These are phyloP conservation scores for Eucalyptus polyanthemos DNA, from an alignment of 345 rosid species.

Conservation along the genomic window DNA sequence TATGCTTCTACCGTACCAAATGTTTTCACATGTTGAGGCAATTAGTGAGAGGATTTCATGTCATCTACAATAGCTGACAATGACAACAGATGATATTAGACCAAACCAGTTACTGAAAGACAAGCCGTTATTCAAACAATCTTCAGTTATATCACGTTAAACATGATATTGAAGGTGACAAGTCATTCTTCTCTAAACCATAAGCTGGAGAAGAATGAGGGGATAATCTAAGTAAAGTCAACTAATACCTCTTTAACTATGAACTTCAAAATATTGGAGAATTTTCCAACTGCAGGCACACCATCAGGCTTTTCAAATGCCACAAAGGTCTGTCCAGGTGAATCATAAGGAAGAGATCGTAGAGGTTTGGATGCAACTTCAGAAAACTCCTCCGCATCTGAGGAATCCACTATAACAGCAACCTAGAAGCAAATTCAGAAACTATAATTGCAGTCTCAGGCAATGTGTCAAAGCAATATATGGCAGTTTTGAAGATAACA, in stretches of 20 bases:
- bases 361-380: slow-evolving; percentile 63
- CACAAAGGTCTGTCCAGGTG: slow-evolving; percentile 84
- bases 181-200: neutral
- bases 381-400: slow-evolving; percentile 80
- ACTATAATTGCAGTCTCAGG: neutral
- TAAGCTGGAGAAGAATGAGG: neutral
- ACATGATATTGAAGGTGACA: neutral
- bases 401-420: slow-evolving; percentile 75
- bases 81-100: neutral
- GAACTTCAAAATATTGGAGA: slow-evolving; percentile 78
- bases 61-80: neutral
- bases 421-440: slow-evolving; percentile 41
- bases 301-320: slow-evolving; percentile 88
- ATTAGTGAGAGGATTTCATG: neutral
- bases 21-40: neutral
- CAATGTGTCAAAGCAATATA: neutral
- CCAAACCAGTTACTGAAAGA: neutral
- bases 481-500: neutral
- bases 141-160: neutral
- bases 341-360: slow-evolving; percentile 80
- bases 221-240: neutral
- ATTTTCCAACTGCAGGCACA: slow-evolving; percentile 74
- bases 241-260: slow-evolving; percentile 77
- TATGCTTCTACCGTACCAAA: neutral
- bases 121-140: neutral